Evolutionary conservation across 768 basidiomycete species (phyloP), one percentile per base, ranked within the genome.

Genomic region (Chalciporus sphaerocephalus): DNA sequence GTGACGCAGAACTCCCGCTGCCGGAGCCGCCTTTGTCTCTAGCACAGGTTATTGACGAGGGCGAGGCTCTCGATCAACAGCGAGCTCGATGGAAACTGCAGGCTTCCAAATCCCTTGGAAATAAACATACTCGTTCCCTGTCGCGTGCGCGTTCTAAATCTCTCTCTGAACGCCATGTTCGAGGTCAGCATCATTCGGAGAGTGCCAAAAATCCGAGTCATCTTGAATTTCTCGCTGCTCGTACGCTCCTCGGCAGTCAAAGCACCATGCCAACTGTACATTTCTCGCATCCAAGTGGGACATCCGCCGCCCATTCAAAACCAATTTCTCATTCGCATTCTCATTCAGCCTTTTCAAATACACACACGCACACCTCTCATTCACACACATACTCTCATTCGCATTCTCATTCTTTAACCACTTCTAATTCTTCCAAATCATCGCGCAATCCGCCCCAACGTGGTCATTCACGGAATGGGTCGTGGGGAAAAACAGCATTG

Each of bases 201-300:
- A 47, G 60, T 47, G 58, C 32, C 54, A 62, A 48, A 30, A 15
- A 51, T 22, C 22, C 51, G 7, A 32, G 52, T 10, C 58, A 53
- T 13, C 54, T 88, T 38, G 81, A 82, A 45, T 79, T 78, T 52
- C 73, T 90, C 38, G 76, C 85, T 9, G 79, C 83, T 3, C 76
- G 80, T 16, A 81, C 85, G 0, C 70, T 82, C 28, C 69, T 87
- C 1, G 87, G 87, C 4, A 78, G 73, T 52, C 87, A 89, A 66
- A 65, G 73, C 34, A 55, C 74, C 16, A 70, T 79, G 23, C 80
- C 83, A 0, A 65, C 16, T 56, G 51, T 65, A 35, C 59, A 60
- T 21, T 43, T 57, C 46, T 48, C 57, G 30, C 46, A 46, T 42
- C 51, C 61, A 5, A 50, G 49, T 39, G 28, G 15, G n/a, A n/a